Evolutionary conservation across 441 rosid genomes (phyloP).

Genomic region (Pelargonium cotyledonis): DNA sequence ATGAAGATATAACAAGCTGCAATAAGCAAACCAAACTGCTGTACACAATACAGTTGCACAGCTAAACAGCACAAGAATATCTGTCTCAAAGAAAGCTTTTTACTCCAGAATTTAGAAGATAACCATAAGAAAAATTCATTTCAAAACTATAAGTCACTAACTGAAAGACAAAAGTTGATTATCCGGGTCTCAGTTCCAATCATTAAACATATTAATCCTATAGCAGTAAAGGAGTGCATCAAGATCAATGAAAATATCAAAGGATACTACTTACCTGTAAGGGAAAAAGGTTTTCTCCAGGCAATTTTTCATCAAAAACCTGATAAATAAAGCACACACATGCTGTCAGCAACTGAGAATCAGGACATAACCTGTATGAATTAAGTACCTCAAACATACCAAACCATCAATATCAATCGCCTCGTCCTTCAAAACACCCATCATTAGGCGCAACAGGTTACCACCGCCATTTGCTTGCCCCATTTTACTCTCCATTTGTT

Average conservation of each 20-base stretch:
- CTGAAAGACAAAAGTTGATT: not conserved
- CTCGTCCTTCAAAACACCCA: conserved; percentile 90
- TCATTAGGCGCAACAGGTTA: conserved; percentile 73
- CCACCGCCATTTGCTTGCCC: conserved; percentile 77
- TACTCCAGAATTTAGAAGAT: conserved; percentile 4
- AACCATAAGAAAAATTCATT: conserved; percentile 1
- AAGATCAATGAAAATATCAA: conserved; percentile 10
- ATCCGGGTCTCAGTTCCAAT: not conserved
- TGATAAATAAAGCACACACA: conserved; percentile 19
- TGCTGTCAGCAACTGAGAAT: conserved; percentile 14
- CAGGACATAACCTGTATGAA: conserved; percentile 12
- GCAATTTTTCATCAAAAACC: conserved; percentile 75
- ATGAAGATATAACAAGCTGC: not conserved
- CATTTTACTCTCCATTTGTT: conserved; percentile 81
- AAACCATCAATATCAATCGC: conserved; percentile 87
- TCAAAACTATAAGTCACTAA: conserved; percentile 2
- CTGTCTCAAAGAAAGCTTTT: not conserved
- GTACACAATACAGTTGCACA: not conserved
- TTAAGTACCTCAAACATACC: conserved; percentile 48
- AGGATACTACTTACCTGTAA: conserved; percentile 49
- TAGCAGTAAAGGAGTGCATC: conserved; percentile 1
- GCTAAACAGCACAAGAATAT: not conserved
- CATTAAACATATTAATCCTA: not conserved
- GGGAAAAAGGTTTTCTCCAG: conserved; percentile 83
- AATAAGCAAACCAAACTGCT: not conserved